Evolutionary conservation across 2,329 filamentous ascomycete species (phyloP).

Genomic region (Clonostachys sp.): DNA sequence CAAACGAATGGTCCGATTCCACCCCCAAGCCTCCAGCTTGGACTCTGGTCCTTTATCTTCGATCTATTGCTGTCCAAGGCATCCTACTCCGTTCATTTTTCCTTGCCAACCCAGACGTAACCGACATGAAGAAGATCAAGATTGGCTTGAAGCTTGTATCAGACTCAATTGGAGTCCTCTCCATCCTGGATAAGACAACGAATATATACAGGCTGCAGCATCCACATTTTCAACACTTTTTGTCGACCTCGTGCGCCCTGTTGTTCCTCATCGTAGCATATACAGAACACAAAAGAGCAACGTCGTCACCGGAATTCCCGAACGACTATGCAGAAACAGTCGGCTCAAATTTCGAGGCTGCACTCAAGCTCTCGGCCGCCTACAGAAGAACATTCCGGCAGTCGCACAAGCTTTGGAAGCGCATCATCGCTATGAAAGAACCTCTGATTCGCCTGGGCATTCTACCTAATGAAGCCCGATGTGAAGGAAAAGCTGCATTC

Average conservation of each 20-base stretch:
- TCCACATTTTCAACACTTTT: slow-evolving; percentile 1
- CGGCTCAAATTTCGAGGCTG: too few species aligned
- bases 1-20: neutral
- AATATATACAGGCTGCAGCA: slow-evolving; percentile 1
- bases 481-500: too few species aligned
- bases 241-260: slow-evolving; percentile 1
- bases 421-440: too few species aligned
- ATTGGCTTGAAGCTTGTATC: neutral
- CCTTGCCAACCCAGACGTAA: neutral
- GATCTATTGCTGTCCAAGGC: slow-evolving; percentile 1
- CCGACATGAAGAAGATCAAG: neutral
- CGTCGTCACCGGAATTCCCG: too few species aligned
- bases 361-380: too few species aligned
- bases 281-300: slow-evolving; percentile 1
- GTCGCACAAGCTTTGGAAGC: too few species aligned
- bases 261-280: slow-evolving; percentile 2
- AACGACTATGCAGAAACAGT: too few species aligned
- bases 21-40: neutral
- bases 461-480: too few species aligned
- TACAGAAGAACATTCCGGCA: too few species aligned
- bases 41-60: neutral
- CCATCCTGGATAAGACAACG: slow-evolving; percentile 1
- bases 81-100: slow-evolving; percentile 3
- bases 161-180: neutral
- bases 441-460: too few species aligned